phyloP scores from a whole-genome alignment of 306 rosid genomes.

The Luffa acutangula region DNA sequence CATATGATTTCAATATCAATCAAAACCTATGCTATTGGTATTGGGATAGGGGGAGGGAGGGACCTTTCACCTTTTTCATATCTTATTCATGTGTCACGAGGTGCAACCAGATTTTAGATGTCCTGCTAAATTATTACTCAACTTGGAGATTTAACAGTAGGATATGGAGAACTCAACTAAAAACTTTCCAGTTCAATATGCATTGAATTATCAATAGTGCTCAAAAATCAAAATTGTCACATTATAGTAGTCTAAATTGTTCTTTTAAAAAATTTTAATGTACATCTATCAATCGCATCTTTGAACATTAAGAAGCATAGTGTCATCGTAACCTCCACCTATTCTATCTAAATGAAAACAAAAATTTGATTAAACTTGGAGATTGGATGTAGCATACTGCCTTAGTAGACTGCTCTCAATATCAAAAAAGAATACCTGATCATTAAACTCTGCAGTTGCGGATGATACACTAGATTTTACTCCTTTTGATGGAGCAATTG shows the following conservation, averaged over 20 bases:
- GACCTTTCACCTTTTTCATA: neutral
- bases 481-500: neutral
- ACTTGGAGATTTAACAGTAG: neutral
- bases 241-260: neutral
- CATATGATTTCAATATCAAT: neutral
- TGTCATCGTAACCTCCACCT: neutral
- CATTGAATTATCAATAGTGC: neutral
- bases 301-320: neutral
- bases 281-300: neutral
- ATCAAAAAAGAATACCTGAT: neutral
- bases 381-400: neutral
- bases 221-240: neutral
- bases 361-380: neutral
- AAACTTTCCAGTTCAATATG: neutral
- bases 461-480: neutral
- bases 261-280: neutral
- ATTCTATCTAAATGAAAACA: neutral
- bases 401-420: neutral
- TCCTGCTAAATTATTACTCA: neutral
- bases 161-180: neutral
- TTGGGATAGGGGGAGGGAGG: neutral
- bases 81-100: neutral
- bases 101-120: neutral
- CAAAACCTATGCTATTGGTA: neutral
- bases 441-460: neutral